phyloP scores from a whole-genome alignment of 2,329 filamentous ascomycete species.

The Nigrograna mackinnonii region DNA sequence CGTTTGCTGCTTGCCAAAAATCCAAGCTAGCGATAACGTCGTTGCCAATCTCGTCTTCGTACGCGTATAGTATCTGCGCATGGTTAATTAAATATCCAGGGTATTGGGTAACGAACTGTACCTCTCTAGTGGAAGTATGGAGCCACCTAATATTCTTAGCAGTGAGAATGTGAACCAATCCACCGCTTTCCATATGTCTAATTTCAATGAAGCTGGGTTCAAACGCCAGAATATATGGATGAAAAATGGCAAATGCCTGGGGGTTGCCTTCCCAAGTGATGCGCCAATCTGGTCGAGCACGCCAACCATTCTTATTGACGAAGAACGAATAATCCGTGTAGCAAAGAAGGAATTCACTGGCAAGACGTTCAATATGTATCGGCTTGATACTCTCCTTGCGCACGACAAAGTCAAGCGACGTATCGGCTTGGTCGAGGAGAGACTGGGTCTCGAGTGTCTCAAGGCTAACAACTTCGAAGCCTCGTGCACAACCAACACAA shows the following conservation, averaged over 20 bases:
- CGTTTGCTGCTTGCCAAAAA: constrained; percentile 70
- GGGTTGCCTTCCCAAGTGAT: constrained; percentile 97
- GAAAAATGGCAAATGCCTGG: constrained; percentile 89
- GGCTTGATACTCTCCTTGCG: constrained; percentile 91
- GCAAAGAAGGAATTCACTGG: constrained; percentile 95
- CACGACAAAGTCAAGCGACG: constrained; percentile 94
- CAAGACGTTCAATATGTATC: constrained; percentile 95
- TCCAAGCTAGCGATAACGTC: constrained; percentile 94
- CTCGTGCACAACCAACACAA: constrained; percentile 91
- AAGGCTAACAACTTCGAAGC: constrained; percentile 95
- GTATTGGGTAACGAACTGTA: constrained; percentile 46
- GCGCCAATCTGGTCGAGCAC: constrained; percentile 92
- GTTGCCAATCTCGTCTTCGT: constrained; percentile 92
- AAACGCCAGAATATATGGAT: constrained; percentile 96
- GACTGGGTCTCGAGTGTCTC: constrained; percentile 98
- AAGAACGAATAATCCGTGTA: constrained; percentile 99
- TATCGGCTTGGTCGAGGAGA: constrained; percentile 94
- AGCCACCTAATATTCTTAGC: constrained; percentile 97
- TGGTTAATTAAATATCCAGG: constrained; percentile 14
- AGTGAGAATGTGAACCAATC: constrained; percentile 89
- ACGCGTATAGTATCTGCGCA: constrained; percentile 88
- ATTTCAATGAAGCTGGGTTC: constrained; percentile 98
- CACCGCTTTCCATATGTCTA: constrained; percentile 89
- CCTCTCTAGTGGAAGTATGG: constrained; percentile 95
- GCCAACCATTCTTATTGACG: constrained; percentile 97